Evolutionary conservation across 305 asterid species (phyloP).

Genomic region (Rubia balearica): DNA sequence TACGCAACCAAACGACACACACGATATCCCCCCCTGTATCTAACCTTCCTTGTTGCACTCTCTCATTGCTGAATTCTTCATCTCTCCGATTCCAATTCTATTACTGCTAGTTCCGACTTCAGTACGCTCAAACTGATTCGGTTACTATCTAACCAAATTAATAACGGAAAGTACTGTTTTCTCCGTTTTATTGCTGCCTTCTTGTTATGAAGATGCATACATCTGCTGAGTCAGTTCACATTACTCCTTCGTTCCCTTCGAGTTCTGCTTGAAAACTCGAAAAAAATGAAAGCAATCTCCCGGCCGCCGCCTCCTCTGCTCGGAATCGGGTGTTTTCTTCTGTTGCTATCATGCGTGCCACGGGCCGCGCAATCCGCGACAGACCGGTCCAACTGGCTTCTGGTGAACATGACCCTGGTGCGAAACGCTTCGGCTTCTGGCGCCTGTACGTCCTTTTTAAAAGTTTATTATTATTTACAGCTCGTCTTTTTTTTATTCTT

Average conservation of each 20-base stretch:
- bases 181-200: background rate
- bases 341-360: slow-evolving; percentile 11
- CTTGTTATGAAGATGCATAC: background rate
- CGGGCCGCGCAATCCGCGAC: background rate
- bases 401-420: slow-evolving; percentile 77
- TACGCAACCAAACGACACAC: background rate
- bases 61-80: background rate
- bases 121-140: background rate
- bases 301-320: background rate
- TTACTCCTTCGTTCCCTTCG: background rate
- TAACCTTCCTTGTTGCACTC: background rate
- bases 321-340: slow-evolving; percentile 3
- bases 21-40: background rate
- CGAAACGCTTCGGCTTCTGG: slow-evolving; percentile 54
- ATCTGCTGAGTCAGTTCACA: background rate
- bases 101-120: background rate
- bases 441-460: slow-evolving; percentile 43
- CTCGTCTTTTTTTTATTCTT: too few relatives aligned
- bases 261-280: background rate
- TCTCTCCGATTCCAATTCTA: background rate
- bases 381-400: slow-evolving; percentile 21
- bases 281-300: slow-evolving; percentile 1
- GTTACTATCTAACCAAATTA: background rate
- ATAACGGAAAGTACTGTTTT: background rate
- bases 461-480: background rate